phyloP scores from a whole-genome alignment of 2,329 filamentous ascomycete species.

The Hortaea werneckii region DNA sequence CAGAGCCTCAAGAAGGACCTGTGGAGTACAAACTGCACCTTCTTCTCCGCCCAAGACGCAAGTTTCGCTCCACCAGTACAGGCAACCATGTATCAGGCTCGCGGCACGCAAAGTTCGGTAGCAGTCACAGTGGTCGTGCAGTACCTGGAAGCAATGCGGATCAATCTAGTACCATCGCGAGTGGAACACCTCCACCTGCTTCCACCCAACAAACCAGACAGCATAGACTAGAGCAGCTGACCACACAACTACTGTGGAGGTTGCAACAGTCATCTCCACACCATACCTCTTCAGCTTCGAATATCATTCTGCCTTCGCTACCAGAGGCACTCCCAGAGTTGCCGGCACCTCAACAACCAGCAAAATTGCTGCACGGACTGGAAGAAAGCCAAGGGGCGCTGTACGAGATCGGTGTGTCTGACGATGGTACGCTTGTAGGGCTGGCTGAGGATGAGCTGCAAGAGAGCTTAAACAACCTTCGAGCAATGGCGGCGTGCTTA shows the following conservation, averaged over 20 bases:
- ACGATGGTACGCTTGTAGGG: conserved; percentile 84
- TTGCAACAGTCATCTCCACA: conserved; percentile 90
- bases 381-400: conserved; percentile 88
- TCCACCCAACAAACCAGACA: conserved; percentile 63
- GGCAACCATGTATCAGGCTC: conserved; percentile 42
- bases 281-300: conserved; percentile 68
- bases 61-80: conserved; percentile 61
- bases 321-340: conserved; percentile 57
- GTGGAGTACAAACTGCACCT: conserved; percentile 96
- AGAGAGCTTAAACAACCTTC: conserved; percentile 76
- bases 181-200: conserved; percentile 14
- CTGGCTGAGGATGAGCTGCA: conserved; percentile 84
- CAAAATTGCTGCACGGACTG: conserved; percentile 57
- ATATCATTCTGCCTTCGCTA: conserved; percentile 63
- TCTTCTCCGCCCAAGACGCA: conserved; percentile 65
- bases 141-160: conserved; percentile 7
- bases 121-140: conserved; percentile 16
- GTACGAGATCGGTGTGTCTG: conserved; percentile 93
- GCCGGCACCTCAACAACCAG: conserved; percentile 43
- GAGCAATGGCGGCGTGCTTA: conserved; percentile 83
- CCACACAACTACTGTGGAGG: conserved; percentile 89
- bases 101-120: conserved; percentile 32
- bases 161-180: conserved; percentile 9
- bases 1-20: conserved; percentile 87
- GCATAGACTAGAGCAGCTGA: conserved; percentile 78